These are phyloP conservation scores for Cutaneotrichosporon mucoides DNA, from an alignment of 1,284 basidiomycete genomes.

Conservation along the genomic window DNA sequence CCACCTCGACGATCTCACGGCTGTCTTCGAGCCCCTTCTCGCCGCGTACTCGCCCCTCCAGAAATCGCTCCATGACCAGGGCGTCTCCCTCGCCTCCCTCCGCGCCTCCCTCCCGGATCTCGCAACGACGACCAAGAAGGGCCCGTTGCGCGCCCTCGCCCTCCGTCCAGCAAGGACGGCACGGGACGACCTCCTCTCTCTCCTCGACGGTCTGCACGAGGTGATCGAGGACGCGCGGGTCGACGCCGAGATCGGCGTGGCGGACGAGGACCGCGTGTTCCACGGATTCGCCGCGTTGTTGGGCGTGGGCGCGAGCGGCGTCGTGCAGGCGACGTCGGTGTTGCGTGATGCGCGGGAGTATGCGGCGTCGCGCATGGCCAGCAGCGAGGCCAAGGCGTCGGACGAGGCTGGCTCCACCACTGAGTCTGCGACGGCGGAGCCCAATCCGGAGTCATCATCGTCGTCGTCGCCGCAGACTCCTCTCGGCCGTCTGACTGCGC, in stretches of 20 bases:
- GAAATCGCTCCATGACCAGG: slow-evolving; percentile 41
- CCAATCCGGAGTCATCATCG: too few species aligned
- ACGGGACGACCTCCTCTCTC: slow-evolving; percentile 51
- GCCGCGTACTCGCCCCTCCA: slow-evolving; percentile 35
- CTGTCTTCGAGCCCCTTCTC: slow-evolving; percentile 32
- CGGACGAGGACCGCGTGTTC: slow-evolving; percentile 68
- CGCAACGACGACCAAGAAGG: slow-evolving; percentile 10
- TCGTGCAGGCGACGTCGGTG: slow-evolving; percentile 48
- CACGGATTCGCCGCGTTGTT: slow-evolving; percentile 70
- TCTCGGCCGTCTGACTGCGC: slow-evolving; percentile 56
- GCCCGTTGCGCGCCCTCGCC: slow-evolving; percentile 22
- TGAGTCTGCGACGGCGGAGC: too few species aligned
- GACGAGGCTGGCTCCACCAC: slow-evolving; percentile 42
- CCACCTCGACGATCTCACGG: slow-evolving; percentile 22
- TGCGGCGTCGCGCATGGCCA: slow-evolving; percentile 45
- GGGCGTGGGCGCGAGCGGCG: slow-evolving; percentile 54
- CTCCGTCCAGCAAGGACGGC: slow-evolving; percentile 12
- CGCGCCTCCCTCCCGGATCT: slow-evolving; percentile 23
- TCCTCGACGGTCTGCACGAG: slow-evolving; percentile 67
- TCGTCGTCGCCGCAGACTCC: slow-evolving; percentile 39
- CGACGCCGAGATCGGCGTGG: slow-evolving; percentile 74
- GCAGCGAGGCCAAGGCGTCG: not conserved
- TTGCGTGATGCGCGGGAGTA: slow-evolving; percentile 60
- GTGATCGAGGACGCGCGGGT: slow-evolving; percentile 78
- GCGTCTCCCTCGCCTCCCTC: slow-evolving; percentile 35